Base-by-base conservation (phyloP, 176 grass and related monocot species). In the Dactylis glomerata region DNA sequence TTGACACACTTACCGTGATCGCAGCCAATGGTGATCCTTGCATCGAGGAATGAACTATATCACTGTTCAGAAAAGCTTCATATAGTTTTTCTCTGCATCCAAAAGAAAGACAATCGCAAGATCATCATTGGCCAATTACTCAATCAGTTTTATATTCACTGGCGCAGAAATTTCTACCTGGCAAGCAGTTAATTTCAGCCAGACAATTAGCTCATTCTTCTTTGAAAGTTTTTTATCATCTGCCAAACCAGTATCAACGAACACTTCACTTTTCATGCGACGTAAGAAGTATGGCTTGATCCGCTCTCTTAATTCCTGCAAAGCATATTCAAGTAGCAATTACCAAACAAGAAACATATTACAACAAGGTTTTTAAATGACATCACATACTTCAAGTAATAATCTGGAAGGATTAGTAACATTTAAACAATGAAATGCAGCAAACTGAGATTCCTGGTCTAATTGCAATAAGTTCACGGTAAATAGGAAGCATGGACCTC, bases 1-100 rank as follows among this genome's bases (percentile, higher is more conserved):
- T 61, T 30, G 26, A 84, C 87, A 90, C 64, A 46, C 54, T 90
- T 87, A 98, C 91, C 1, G 93, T 98, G 82, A 98, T 92, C 72
- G 93, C 93, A 5, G 91, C 96, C 55, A 98, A 85, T 3, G 91
- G 91, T 70, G 93, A 98, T 42, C 91, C 91, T 22, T 92, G 81
- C 34, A 83, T 69, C 6, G 89, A 89, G 46, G 79, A 74, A 80
- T 95, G 89, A 82, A 98, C 93, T 50, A 96, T 75, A 30, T 95
- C 88, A 84, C 91, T 95, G 2, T 98, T 98, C 16, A 98, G 64
- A 92, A 98, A 98, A 80, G 93, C 96, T 95, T 95, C 91, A 90
- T 98, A 98, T 49, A 98, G 64, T n/a, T 89, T 94, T 84, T 81
- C 96, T 94, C 93, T 98, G 89, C 81, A 82, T 68, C 69, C 33